A percentile compares a stretch with the other conserved stretches of the same genome.
Conservation (phyloP, 768 basidiomycete species). For the Mycena metata region DNA sequence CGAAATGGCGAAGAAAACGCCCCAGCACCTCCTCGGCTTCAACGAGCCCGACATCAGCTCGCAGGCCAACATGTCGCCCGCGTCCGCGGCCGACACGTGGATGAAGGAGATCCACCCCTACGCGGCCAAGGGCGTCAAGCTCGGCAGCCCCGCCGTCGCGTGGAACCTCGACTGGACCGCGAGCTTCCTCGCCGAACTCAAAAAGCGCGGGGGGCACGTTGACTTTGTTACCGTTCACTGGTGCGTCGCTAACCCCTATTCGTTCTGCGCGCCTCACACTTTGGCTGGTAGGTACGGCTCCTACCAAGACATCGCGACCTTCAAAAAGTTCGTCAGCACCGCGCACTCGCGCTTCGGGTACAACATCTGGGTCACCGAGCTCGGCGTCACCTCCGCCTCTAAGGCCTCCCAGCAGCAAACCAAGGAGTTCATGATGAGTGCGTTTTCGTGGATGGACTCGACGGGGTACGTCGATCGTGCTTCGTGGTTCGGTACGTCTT, state of each 20-base stretch:
- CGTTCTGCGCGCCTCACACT: not conserved
- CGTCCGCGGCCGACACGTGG: slow-evolving; percentile 24
- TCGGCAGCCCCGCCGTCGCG: slow-evolving; percentile 34
- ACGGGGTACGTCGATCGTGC: slow-evolving; percentile 31
- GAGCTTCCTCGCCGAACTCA: slow-evolving; percentile 24
- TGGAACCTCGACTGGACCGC: slow-evolving; percentile 37
- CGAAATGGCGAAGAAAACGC: slow-evolving; percentile 22
- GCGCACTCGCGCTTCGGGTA: slow-evolving; percentile 20
- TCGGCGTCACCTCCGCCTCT: slow-evolving; percentile 26
- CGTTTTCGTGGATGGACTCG: slow-evolving; percentile 30
- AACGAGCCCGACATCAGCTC: slow-evolving; percentile 32
- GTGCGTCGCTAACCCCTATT: slow-evolving; percentile 13
- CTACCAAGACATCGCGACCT: slow-evolving; percentile 22
- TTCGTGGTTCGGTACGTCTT: slow-evolving; percentile 4
- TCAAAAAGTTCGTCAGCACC: slow-evolving; percentile 22
- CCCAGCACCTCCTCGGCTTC: slow-evolving; percentile 25
- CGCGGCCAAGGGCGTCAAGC: slow-evolving; percentile 24
- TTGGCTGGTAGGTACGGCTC: slow-evolving; percentile 35
- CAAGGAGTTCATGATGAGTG: slow-evolving; percentile 35
- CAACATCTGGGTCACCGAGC: slow-evolving; percentile 30
- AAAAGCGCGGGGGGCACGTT: slow-evolving; percentile 30
- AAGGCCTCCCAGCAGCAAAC: slow-evolving; percentile 13
- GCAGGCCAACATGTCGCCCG: slow-evolving; percentile 33
- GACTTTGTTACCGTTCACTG: slow-evolving; percentile 30
- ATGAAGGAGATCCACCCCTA: slow-evolving; percentile 35